These are phyloP conservation scores for Hagleromyces aurorensis DNA, from an alignment of 805 yeast genomes.

Conservation along the genomic window DNA sequence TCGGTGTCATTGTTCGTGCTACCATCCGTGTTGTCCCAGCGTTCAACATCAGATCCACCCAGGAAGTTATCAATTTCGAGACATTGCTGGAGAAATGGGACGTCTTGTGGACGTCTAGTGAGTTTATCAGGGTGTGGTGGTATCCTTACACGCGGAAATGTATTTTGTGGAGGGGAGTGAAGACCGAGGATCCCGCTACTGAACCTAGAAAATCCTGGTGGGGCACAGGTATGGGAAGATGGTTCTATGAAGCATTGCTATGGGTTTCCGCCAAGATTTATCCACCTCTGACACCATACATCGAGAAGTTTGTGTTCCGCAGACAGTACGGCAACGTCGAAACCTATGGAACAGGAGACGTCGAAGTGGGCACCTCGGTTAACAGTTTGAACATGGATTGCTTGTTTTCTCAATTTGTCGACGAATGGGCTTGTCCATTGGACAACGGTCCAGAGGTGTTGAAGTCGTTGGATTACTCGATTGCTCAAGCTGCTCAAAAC, in stretches of 20 bases:
- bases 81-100: slow-evolving; percentile 68
- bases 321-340: slow-evolving; percentile 78
- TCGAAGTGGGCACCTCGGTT: slow-evolving; percentile 71
- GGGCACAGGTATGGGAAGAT: slow-evolving; percentile 72
- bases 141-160: slow-evolving; percentile 85
- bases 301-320: slow-evolving; percentile 77
- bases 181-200: slow-evolving; percentile 56
- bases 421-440: slow-evolving; percentile 96
- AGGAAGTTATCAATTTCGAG: slow-evolving; percentile 74
- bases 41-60: slow-evolving; percentile 71
- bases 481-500: slow-evolving; percentile 47
- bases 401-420: slow-evolving; percentile 83
- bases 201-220: slow-evolving; percentile 73
- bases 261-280: slow-evolving; percentile 69
- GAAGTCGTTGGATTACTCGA: slow-evolving; percentile 51
- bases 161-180: slow-evolving; percentile 83
- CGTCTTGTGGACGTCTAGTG: slow-evolving; percentile 78
- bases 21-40: slow-evolving; percentile 80
- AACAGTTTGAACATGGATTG: slow-evolving; percentile 95
- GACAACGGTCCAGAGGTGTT: slow-evolving; percentile 67
- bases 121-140: slow-evolving; percentile 95
- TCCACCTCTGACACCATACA: slow-evolving; percentile 73
- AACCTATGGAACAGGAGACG: slow-evolving; percentile 49
- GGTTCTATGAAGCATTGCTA: slow-evolving; percentile 68
- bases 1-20: slow-evolving; percentile 81